Evolutionary conservation across 2,329 filamentous ascomycete species (phyloP).

Genomic region (Neonectria punicea): DNA sequence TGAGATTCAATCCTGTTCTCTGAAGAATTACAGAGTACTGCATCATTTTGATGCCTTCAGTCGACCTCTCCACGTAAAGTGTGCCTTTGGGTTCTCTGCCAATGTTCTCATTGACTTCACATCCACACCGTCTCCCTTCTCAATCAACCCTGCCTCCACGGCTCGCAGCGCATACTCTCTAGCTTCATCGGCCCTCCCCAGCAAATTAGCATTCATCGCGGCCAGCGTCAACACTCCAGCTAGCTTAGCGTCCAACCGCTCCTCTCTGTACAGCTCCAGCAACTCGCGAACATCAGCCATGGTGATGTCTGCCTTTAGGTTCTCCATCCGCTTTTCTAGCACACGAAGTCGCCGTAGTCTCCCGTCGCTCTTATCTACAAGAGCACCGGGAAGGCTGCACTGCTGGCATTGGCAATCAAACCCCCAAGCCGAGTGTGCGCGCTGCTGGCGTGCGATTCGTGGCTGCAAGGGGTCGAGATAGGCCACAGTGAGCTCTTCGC

Average conservation of each 20-base stretch:
- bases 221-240: neutral
- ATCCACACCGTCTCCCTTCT: neutral
- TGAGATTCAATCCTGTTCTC: neutral
- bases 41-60: neutral
- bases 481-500: constrained; percentile 16
- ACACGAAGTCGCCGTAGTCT: neutral
- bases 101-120: constrained; percentile 6
- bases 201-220: constrained; percentile 2
- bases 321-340: neutral
- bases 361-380: neutral
- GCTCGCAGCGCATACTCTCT: constrained; percentile 6
- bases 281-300: constrained; percentile 9
- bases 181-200: constrained; percentile 5
- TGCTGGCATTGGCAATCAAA: constrained; percentile 9
- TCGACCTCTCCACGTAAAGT: constrained; percentile 4
- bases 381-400: neutral
- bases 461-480: constrained; percentile 7
- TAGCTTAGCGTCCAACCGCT: constrained; percentile 9
- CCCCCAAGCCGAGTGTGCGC: neutral
- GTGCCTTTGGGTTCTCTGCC: constrained; percentile 2
- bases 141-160: constrained; percentile 1
- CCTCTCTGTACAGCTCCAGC: neutral
- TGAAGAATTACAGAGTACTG: neutral
- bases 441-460: neutral
- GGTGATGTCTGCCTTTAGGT: neutral